Conservation (phyloP, 495 filamentous ascomycete species). For the Terfezia claveryi region DNA sequence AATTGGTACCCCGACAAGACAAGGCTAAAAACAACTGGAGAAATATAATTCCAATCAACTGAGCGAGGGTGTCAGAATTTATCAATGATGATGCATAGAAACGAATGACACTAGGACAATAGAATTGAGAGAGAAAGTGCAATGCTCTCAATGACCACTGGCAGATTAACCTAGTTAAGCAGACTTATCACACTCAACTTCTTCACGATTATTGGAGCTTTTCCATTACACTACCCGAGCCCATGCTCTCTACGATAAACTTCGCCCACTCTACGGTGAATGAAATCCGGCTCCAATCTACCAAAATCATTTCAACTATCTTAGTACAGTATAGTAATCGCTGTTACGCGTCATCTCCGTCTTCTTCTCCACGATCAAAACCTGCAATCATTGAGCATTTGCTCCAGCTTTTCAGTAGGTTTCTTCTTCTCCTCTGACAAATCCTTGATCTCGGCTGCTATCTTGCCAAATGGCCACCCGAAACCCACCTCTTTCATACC, state of each 20-base stretch:
- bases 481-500: neutral
- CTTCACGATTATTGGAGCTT: neutral
- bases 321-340: neutral
- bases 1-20: too few relatives aligned
- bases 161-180: neutral
- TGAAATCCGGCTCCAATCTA: neutral
- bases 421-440: neutral
- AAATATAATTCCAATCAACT: too few relatives aligned
- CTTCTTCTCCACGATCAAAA: neutral
- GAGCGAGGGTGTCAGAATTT: too few relatives aligned
- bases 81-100: too few relatives aligned
- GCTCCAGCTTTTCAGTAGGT: neutral
- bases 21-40: too few relatives aligned
- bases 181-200: neutral
- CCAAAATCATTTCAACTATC: neutral
- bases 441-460: neutral
- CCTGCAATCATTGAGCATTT: neutral
- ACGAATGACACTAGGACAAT: too few relatives aligned
- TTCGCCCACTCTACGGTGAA: neutral
- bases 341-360: neutral
- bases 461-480: neutral
- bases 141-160: neutral
- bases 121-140: too few relatives aligned
- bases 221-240: neutral
- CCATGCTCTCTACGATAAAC: neutral